These are phyloP conservation scores for Corynespora cassiicola DNA, from an alignment of 2,329 filamentous ascomycete species.

Conservation along the genomic window DNA sequence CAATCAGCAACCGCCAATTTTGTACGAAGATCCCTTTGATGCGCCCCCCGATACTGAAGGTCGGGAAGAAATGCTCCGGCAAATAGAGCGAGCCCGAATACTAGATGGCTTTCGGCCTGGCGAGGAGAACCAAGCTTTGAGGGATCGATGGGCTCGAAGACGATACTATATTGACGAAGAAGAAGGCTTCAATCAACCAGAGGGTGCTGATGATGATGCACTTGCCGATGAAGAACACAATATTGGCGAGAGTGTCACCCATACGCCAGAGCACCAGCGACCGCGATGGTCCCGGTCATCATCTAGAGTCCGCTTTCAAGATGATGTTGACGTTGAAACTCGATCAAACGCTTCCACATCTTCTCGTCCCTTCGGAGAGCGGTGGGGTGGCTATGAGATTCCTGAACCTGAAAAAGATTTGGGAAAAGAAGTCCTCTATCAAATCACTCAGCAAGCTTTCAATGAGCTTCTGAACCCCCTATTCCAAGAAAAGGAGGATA, in stretches of 20 bases:
- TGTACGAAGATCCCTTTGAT: too few relatives aligned
- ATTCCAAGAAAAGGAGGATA: constrained; percentile 81
- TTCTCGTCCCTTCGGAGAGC: constrained; percentile 69
- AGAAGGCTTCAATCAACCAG: constrained; percentile 65
- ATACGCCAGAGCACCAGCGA: constrained; percentile 12
- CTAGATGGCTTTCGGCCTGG: constrained; percentile 12
- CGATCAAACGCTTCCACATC: constrained; percentile 76
- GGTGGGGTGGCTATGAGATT: constrained; percentile 80
- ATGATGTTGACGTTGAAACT: constrained; percentile 73
- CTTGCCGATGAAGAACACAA: constrained; percentile 12
- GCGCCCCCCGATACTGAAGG: constrained; percentile 28
- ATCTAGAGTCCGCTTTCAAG: constrained; percentile 79
- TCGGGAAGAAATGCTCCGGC: constrained; percentile 21
- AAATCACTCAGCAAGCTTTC: constrained; percentile 89
- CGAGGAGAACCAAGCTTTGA: constrained; percentile 51
- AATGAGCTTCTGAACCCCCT: constrained; percentile 90
- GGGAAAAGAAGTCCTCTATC: constrained; percentile 87
- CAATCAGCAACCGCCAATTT: constrained; percentile 32
- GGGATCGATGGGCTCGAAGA: constrained; percentile 74
- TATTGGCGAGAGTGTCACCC: constrained; percentile 7
- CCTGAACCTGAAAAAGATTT: constrained; percentile 82
- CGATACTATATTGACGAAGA: constrained; percentile 87
- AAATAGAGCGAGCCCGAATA: constrained; percentile 27
- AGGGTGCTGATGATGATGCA: constrained; percentile 19
- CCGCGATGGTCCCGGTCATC: constrained; percentile 70